Conservation (phyloP, 345 rosid genomes). For the Ricinus communis region DNA sequence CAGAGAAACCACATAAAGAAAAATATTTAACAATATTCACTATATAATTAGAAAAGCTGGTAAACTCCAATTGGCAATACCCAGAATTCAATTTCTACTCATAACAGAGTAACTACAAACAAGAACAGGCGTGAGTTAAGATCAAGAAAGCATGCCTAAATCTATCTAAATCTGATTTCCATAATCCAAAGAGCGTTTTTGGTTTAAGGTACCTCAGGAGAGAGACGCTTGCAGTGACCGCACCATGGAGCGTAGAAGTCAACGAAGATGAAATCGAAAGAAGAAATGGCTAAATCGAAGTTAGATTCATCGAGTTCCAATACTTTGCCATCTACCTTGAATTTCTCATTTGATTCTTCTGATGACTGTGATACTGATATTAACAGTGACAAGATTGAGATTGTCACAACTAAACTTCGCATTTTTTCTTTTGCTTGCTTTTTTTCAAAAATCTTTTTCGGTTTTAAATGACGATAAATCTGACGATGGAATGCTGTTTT, state of each 20-base stretch:
- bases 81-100: no score
- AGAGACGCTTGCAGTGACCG: conserved; percentile 92
- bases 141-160: no score
- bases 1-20: no score
- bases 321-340: conserved; percentile 58
- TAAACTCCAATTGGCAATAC: no score
- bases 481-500: no score
- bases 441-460: not conserved
- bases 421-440: not conserved
- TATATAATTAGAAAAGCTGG: no score
- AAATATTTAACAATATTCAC: no score
- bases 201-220: conserved; percentile 65
- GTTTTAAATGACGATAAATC: no score
- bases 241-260: conserved; percentile 99
- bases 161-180: no score
- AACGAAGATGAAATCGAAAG: conserved; percentile 71
- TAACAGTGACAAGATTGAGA: conserved; percentile 6
- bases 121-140: no score
- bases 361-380: not conserved
- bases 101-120: no score
- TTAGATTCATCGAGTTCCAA: conserved; percentile 82
- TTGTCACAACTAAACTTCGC: not conserved
- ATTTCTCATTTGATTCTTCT: not conserved
- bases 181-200: no score
- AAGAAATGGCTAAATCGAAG: conserved; percentile 71